Percentiles rank a stretch among this genome's conserved stretches.
These are phyloP conservation scores for Paralagenidium karlingii DNA, from an alignment of 352 stramenopile genomes.

Conservation along the genomic window DNA sequence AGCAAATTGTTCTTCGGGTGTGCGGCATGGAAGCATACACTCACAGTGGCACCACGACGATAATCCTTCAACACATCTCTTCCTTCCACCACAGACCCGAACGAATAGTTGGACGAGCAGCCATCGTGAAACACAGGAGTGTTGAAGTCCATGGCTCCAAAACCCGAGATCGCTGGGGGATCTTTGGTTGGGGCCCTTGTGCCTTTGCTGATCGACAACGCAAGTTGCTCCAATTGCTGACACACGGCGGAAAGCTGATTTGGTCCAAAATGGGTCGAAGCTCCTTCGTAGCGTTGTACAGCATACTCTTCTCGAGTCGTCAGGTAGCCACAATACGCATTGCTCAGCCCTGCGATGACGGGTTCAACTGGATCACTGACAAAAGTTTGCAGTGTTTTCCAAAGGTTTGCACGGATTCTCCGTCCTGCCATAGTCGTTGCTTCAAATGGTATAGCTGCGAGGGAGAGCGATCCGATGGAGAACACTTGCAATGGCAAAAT, in stretches of 20 bases:
- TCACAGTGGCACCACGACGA: constrained; percentile 27
- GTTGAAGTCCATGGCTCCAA: constrained; percentile 63
- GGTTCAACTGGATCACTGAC: constrained; percentile 16
- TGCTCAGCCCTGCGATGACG: constrained; percentile 61
- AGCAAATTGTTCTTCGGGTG: constrained; percentile 77
- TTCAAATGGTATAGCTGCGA: constrained; percentile 74
- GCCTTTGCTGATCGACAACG: constrained; percentile 16
- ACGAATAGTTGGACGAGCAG: constrained; percentile 20
- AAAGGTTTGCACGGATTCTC: constrained; percentile 32
- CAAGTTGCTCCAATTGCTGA: constrained; percentile 68
- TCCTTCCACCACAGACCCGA: constrained; percentile 36
- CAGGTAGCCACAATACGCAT: constrained; percentile 79
- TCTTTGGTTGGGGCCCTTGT: too few relatives aligned
- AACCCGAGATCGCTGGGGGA: constrained; percentile 41
- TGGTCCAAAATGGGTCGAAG: constrained; percentile 78
- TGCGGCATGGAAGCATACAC: constrained; percentile 50
- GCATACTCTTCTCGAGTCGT: constrained; percentile 79
- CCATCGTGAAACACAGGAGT: constrained; percentile 61
- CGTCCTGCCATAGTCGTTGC: constrained; percentile 75
- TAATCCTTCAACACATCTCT: constrained; percentile 28
- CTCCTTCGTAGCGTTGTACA: constrained; percentile 81
- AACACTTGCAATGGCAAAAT: constrained; percentile 67
- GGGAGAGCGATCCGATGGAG: constrained; percentile 30
- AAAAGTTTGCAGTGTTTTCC: neutral
- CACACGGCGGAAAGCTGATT: constrained; percentile 72